phyloP scores from a whole-genome alignment of 768 basidiomycete species.

The Naganishia kalamii region DNA sequence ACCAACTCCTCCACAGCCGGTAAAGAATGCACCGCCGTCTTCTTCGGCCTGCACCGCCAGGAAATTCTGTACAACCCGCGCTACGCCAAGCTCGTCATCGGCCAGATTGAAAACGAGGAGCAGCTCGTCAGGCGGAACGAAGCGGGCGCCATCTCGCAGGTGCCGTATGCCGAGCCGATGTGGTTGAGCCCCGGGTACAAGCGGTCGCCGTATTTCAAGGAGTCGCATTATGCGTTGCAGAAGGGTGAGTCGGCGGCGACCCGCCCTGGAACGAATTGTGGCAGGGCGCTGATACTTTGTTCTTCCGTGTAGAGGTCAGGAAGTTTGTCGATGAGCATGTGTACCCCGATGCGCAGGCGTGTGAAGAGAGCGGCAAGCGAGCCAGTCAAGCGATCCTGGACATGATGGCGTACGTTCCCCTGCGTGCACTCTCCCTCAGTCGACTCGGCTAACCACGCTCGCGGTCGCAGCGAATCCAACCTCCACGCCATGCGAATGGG shows the following conservation, averaged over 20 bases:
- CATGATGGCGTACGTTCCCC: slow-evolving; percentile 85
- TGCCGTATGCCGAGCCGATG: slow-evolving; percentile 83
- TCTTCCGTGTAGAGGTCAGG: slow-evolving; percentile 43
- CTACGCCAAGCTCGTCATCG: slow-evolving; percentile 61
- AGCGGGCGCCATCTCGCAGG: slow-evolving; percentile 59
- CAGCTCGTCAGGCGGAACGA: slow-evolving; percentile 53
- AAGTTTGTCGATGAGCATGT: slow-evolving; percentile 67
- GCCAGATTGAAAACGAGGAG: slow-evolving; percentile 60
- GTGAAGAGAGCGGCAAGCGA: slow-evolving; percentile 85
- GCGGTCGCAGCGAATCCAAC: slow-evolving; percentile 57
- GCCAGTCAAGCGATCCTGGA: slow-evolving; percentile 70
- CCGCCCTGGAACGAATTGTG: background rate
- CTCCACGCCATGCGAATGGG: slow-evolving; percentile 88
- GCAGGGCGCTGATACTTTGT: background rate
- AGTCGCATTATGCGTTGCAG: slow-evolving; percentile 53
- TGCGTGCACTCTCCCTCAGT: background rate
- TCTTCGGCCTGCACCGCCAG: slow-evolving; percentile 80
- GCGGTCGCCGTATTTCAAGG: slow-evolving; percentile 65
- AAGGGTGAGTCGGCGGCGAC: slow-evolving; percentile 28
- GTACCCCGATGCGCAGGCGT: slow-evolving; percentile 63
- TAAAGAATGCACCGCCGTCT: slow-evolving; percentile 76
- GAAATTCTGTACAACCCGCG: slow-evolving; percentile 74
- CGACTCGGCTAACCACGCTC: slow-evolving; percentile 15
- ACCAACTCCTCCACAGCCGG: slow-evolving; percentile 54
- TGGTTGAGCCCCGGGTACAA: slow-evolving; percentile 69